phyloP scores from a whole-genome alignment of 2,329 filamentous ascomycete species.

The Aspergillus pseudoglaucus region DNA sequence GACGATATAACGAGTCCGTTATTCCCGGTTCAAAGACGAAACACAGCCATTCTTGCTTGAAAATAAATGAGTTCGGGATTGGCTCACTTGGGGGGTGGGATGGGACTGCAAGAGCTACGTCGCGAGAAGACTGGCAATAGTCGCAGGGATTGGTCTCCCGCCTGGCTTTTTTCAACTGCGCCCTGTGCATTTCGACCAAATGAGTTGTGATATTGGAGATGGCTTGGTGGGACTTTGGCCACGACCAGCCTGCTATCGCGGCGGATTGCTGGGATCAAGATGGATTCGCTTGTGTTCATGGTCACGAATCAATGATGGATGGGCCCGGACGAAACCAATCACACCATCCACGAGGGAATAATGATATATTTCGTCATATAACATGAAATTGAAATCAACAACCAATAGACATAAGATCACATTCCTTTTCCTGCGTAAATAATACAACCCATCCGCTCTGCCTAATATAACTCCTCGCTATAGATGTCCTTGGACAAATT shows the following conservation, averaged over 20 bases:
- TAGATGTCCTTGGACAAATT: constrained; percentile 45
- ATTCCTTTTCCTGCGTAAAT: not conserved
- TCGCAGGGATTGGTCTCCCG: not conserved
- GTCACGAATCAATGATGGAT: too few species aligned
- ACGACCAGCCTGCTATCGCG: not conserved
- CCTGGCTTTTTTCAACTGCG: not conserved
- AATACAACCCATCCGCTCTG: not conserved
- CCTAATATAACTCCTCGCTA: constrained; percentile 8
- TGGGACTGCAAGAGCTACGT: too few species aligned
- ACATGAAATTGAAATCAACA: not conserved
- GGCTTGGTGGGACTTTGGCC: not conserved
- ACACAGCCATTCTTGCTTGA: not conserved
- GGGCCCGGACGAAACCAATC: too few species aligned
- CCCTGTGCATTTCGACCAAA: too few species aligned
- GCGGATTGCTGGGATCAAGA: not conserved
- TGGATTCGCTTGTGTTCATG: not conserved
- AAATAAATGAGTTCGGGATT: too few species aligned
- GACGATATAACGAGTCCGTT: too few species aligned
- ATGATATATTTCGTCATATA: too few species aligned
- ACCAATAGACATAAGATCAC: not conserved
- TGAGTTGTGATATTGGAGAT: too few species aligned
- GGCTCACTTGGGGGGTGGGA: too few species aligned
- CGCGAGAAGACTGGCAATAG: not conserved
- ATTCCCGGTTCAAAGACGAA: not conserved
- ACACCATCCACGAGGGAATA: too few species aligned